Evolutionary conservation across 2,329 filamentous ascomycete genomes (phyloP).

Genomic region (Shiraia sp.): DNA sequence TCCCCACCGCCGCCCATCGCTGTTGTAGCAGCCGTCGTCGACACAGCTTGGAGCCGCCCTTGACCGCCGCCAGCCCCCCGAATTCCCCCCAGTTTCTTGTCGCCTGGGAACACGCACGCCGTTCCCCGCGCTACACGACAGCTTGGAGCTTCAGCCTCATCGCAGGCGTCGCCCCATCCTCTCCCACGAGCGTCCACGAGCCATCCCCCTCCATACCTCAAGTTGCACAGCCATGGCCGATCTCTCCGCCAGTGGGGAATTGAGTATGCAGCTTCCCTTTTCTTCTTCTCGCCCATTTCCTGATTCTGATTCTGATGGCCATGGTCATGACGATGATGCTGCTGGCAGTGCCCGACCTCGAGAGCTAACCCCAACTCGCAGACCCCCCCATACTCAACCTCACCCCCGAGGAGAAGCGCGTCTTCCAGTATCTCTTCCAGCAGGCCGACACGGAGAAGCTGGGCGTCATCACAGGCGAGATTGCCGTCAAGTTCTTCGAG

Average conservation of each 20-base stretch:
- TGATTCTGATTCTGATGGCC: background rate
- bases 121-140: background rate
- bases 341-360: background rate
- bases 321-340: too few relatives aligned
- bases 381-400: conserved; percentile 73
- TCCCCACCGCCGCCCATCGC: too few relatives aligned
- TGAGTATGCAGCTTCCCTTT: conserved; percentile 32
- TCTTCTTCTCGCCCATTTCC: background rate
- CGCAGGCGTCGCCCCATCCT: background rate
- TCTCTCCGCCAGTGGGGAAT: conserved; percentile 36
- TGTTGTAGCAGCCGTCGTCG: too few relatives aligned
- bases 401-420: conserved; percentile 86
- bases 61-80: too few relatives aligned
- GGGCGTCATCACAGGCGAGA: conserved; percentile 92
- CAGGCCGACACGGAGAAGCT: conserved; percentile 90
- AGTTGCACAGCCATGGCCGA: conserved; percentile 41
- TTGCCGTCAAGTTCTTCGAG: conserved; percentile 97
- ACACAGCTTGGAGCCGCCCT: too few relatives aligned
- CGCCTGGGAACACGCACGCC: background rate
- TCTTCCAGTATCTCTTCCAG: conserved; percentile 90
- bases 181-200: conserved; percentile 5
- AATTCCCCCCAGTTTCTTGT: too few relatives aligned
- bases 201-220: conserved; percentile 16
- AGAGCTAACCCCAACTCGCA: conserved; percentile 25
- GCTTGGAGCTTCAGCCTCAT: background rate